Evolutionary conservation across 208 protist species (phyloP), one percentile per base, ranked within the genome.

Genomic region (Borovskyia barvae): DNA sequence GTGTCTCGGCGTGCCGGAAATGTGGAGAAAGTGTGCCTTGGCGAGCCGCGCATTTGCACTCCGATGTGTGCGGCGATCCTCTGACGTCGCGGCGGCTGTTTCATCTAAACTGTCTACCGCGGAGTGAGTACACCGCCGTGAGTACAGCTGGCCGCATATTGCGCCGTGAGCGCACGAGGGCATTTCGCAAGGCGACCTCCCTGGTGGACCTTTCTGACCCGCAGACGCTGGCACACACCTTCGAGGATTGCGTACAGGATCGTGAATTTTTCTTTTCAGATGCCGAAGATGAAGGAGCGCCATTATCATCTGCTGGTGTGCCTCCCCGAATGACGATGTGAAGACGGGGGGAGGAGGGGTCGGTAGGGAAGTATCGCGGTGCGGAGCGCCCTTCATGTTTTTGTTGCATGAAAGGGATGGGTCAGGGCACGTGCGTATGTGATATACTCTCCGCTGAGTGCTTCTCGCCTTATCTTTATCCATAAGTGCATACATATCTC

Each of bases 201-300:
- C 75, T 92, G 22, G 88, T 94, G 14, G 66, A 83, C 20, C 36
- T 87, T 26, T 75, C 71, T n/a, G 70, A 90, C 25, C 85, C 83
- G 17, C 85, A 92, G 47, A 94, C 88, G 4, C 86, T 92, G 68
- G 75, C 71, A 1, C 82, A 92, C 56, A 88, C 85, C 6, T 70
- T 82, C 55, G 80, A 90, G 50, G 88, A 94, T 39, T 70, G 82
- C 42, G 78, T 94, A 25, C 58, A 85, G 28, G 82, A 94, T 57
- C 58, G 77, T 4, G 77, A 80, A 43, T 94, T 92, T 29, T 72
- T 37, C 9, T 69, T 75, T 40, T 29, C 56, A 1, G 64, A 71
- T 22, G 19, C 48, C 4, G 26, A 39, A 0, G 59, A 61, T 6
- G 47, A 24, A n/a, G 39, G 55, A 17, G 41, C 7, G 7, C 19